Evolutionary conservation across 2,329 filamentous ascomycete species (phyloP).

Genomic region (Pseudogymnoascus sp.): DNA sequence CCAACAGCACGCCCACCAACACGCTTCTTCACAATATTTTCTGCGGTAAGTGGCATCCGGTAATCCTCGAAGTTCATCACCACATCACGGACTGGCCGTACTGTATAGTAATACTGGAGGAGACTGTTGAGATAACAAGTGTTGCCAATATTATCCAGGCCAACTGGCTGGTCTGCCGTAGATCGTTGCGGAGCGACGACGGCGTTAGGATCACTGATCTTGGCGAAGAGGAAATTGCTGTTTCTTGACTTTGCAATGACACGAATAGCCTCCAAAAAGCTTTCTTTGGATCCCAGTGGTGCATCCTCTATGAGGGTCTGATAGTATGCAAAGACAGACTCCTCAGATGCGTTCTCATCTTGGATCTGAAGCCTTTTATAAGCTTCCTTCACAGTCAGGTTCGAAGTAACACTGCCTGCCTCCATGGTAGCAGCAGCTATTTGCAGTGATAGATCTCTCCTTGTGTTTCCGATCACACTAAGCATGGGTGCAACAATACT

Average conservation of each 20-base stretch:
- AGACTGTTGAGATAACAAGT: constrained; percentile 98
- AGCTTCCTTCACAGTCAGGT: constrained; percentile 27
- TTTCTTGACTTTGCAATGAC: constrained; percentile 29
- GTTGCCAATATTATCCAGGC: constrained; percentile 89
- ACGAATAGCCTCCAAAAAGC: constrained; percentile 28
- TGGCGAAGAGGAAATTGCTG: constrained; percentile 29
- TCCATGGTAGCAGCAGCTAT: constrained; percentile 26
- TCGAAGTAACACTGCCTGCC: constrained; percentile 21
- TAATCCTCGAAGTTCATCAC: constrained; percentile 69
- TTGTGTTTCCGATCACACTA: constrained; percentile 24
- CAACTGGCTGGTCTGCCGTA: constrained; percentile 64
- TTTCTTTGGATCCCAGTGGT: constrained; percentile 28
- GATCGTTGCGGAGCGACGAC: constrained; percentile 23
- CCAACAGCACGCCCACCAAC: constrained; percentile 69
- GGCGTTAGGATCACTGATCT: constrained; percentile 31
- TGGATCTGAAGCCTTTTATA: constrained; percentile 30
- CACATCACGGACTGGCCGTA: constrained; percentile 73
- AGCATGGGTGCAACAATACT: constrained; percentile 27
- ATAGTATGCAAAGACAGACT: constrained; percentile 30
- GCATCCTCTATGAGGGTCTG: constrained; percentile 26
- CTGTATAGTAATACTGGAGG: constrained; percentile 88
- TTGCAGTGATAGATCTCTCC: constrained; percentile 23
- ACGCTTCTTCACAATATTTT: constrained; percentile 57
- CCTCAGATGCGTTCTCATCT: constrained; percentile 25
- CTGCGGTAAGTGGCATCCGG: constrained; percentile 60